Evolutionary conservation across 805 yeast genomes (phyloP).

Genomic region (Barnettozyma vustinii): DNA sequence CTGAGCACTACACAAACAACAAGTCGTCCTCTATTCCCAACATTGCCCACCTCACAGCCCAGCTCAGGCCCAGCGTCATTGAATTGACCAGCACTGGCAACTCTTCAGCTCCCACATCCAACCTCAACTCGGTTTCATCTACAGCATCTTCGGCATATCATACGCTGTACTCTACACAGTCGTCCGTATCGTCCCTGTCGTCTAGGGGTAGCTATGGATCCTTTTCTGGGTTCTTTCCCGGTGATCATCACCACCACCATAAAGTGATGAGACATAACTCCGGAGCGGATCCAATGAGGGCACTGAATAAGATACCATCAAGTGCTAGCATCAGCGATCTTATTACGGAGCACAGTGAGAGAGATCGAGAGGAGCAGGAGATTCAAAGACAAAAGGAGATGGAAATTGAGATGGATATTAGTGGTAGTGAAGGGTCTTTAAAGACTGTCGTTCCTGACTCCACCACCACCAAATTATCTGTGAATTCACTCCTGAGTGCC

Average conservation of each 20-base stretch:
- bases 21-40: slow-evolving; percentile 10
- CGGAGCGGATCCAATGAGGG: neutral
- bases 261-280: neutral
- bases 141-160: slow-evolving; percentile 16
- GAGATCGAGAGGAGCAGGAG: neutral
- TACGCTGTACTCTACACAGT: slow-evolving; percentile 20
- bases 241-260: neutral
- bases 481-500: neutral
- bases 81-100: slow-evolving; percentile 11
- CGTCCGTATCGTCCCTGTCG: slow-evolving; percentile 23
- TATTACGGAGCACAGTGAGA: neutral
- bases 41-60: slow-evolving; percentile 14
- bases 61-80: slow-evolving; percentile 22
- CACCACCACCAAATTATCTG: neutral
- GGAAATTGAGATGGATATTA: neutral
- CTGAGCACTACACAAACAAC: neutral
- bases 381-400: neutral
- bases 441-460: neutral
- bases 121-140: slow-evolving; percentile 15
- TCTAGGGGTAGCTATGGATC: slow-evolving; percentile 21
- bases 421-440: neutral
- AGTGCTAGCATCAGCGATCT: neutral
- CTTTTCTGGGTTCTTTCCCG: slow-evolving; percentile 11
- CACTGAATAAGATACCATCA: neutral
- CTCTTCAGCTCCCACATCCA: neutral